A percentile compares a stretch with the other conserved stretches of the same genome.
Evolutionary conservation across 2,329 filamentous ascomycete species (phyloP).

Genomic region (Penicillium decumbens): DNA sequence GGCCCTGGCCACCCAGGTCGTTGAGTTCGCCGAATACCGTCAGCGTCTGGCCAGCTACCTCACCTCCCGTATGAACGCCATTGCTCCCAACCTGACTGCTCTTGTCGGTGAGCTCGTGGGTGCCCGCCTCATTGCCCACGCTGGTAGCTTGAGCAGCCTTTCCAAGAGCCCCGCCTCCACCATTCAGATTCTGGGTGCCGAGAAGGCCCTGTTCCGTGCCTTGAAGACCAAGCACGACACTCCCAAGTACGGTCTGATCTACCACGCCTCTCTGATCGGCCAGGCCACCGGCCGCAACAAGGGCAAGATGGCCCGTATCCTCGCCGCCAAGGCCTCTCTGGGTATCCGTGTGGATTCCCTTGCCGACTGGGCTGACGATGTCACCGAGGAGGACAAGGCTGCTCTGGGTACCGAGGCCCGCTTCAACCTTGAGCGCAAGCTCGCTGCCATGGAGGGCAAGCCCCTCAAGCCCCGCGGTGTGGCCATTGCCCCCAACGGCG

Average conservation of each 20-base stretch:
- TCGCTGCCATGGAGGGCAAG: conserved; percentile 74
- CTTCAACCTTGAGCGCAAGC: conserved; percentile 47
- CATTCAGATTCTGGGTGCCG: conserved; percentile 95
- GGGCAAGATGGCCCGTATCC: conserved; percentile 96
- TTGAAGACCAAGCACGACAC: conserved; percentile 99
- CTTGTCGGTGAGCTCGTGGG: conserved; percentile 91
- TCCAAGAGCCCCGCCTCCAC: conserved; percentile 94
- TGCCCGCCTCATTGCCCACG: conserved; percentile 88
- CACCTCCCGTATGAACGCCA: conserved; percentile 88
- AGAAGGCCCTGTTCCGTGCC: conserved; percentile 97
- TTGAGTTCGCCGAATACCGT: conserved; percentile 86
- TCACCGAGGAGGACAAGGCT: conserved; percentile 84
- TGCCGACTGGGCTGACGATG: conserved; percentile 69
- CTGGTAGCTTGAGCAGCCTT: conserved; percentile 88
- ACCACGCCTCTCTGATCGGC: conserved; percentile 87
- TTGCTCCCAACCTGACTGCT: conserved; percentile 90
- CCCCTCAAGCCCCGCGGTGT: conserved; percentile 72
- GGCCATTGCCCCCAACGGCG: conserved; percentile 69
- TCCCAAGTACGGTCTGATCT: conserved; percentile 94
- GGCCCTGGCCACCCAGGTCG: conserved; percentile 85
- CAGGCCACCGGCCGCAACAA: conserved; percentile 98
- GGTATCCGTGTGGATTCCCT: conserved; percentile 90
- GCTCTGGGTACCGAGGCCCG: conserved; percentile 64
- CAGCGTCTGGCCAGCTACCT: conserved; percentile 83
- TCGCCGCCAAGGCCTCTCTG: conserved; percentile 88